Base-by-base conservation (phyloP, 164 flowering plant species). In the Buxus sempervirens region DNA sequence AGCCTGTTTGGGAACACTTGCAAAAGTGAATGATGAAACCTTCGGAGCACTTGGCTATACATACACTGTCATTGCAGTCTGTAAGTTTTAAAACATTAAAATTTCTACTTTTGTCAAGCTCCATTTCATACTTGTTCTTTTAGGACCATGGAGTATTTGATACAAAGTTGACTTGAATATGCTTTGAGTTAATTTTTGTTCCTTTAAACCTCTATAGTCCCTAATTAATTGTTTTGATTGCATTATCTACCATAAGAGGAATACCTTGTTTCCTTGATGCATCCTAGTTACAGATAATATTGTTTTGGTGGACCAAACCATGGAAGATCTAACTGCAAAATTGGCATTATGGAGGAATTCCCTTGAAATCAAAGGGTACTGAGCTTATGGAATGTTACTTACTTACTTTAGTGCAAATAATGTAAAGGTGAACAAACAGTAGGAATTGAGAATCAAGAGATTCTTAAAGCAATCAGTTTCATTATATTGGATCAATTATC, bases 1-100 rank as follows among this genome's bases (percentile, higher is more conserved):
- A 73, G 85, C 92, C 58, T 92, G 96, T 82, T 80, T 95, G 80
- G 98, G 98, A 77, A 84, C 92, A 64, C 85, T 95, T 63, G 96
- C 97, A 26, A 95, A 95, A 90, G 96, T 91, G 80, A 95, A 91
- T 45, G 98, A 92, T 63, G 97, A 88, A 82, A 86, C 89, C 61
- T 85, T 95, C 73, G 98, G 98, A 14, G 80, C 87, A 15, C 64
- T 70, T 19, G 98, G 98, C 58, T 95, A 95, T 75, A 86, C 90
- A 23, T 90, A 95, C 72, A 95, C 98, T 2, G 89, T 95, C 71
- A 95, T 95, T 66, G 96, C 96, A 69, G 93, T 90, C 64, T 91
- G 98, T 94, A 88, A 94, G 98, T 88, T 45, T 2, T 5, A 45
- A 45, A 49, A 21, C 57, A n/a, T n/a, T 13, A 18, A 62, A 9